Conservation (phyloP, 192 early-diverging fungal species). For the Geranomyces michiganensis region DNA sequence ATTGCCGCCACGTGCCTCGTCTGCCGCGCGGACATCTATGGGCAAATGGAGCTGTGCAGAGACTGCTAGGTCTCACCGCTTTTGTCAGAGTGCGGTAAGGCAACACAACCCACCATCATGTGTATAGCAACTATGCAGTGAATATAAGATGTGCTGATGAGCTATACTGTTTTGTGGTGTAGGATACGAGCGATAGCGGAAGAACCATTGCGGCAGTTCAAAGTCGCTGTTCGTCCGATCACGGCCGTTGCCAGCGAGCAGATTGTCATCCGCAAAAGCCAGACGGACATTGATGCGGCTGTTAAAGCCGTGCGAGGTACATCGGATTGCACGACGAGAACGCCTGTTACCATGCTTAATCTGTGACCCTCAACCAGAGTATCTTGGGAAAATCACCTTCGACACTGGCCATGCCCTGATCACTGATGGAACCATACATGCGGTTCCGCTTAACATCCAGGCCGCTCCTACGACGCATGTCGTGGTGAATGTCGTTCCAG, state of each 20-base stretch:
- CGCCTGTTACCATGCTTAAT: too few species aligned
- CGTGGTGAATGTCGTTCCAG: background rate
- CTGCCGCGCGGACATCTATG: constrained; percentile 18
- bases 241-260: background rate
- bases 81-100: constrained; percentile 14
- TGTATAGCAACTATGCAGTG: too few species aligned
- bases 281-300: background rate
- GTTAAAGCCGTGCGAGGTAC: background rate
- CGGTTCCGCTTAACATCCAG: background rate
- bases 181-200: too few species aligned
- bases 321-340: background rate
- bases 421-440: constrained; percentile 1
- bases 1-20: background rate
- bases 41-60: constrained; percentile 7
- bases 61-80: constrained; percentile 1
- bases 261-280: constrained; percentile 1
- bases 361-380: background rate
- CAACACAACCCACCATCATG: too few species aligned
- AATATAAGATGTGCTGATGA: too few species aligned
- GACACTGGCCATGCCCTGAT: background rate
- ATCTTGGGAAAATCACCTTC: background rate
- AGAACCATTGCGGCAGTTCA: background rate
- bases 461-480: background rate
- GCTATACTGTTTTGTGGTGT: too few species aligned
- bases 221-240: background rate